Evolutionary conservation across 495 filamentous ascomycete genomes (phyloP).

Genomic region (Margaritispora aquatica): DNA sequence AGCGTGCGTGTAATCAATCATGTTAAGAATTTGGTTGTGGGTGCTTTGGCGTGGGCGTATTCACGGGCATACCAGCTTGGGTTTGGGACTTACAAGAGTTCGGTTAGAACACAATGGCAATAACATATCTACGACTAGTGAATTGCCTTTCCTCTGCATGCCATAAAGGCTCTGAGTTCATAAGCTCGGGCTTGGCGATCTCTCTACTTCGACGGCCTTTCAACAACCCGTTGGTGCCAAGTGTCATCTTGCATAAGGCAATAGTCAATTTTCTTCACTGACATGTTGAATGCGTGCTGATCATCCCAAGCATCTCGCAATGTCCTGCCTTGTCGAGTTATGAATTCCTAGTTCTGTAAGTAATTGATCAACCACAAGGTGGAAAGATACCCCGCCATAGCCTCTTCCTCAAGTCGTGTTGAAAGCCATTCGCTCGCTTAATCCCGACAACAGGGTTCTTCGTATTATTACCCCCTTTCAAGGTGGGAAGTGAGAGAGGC

Average conservation of each 20-base stretch:
- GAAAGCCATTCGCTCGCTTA: slow-evolving; percentile 1
- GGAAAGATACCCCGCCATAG: background rate
- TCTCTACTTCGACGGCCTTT: no score
- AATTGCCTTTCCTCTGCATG: no score
- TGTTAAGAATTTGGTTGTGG: background rate
- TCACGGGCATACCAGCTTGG: background rate
- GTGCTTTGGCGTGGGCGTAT: background rate
- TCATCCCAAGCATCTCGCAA: no score
- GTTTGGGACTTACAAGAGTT: background rate
- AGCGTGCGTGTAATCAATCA: background rate
- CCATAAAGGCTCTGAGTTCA: no score
- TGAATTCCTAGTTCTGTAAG: no score
- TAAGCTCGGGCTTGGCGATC: background rate
- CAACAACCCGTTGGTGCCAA: no score
- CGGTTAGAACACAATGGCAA: background rate
- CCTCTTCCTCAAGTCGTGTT: background rate
- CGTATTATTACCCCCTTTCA: background rate
- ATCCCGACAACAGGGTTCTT: background rate
- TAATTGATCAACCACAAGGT: no score
- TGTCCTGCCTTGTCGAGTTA: no score
- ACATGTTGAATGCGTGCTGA: no score
- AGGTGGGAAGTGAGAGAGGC: background rate
- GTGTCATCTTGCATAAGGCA: no score
- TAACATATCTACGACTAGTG: no score
- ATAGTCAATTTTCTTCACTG: no score